phyloP scores from a whole-genome alignment of 1,284 basidiomycete genomes.

The Moniliophthora roreri region DNA sequence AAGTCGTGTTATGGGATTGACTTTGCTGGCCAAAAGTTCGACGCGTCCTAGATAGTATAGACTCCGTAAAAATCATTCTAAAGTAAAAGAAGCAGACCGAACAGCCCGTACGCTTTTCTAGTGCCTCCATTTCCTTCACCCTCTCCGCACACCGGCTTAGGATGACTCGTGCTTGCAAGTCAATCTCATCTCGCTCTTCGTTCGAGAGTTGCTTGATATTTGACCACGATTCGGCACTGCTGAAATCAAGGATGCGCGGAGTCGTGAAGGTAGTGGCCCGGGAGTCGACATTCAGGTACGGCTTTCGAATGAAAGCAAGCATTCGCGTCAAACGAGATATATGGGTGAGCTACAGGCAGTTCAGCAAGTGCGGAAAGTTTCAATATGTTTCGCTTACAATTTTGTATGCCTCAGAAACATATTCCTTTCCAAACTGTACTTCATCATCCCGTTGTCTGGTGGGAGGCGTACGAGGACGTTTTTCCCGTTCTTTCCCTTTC shows the following conservation, averaged over 20 bases:
- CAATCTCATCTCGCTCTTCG: slow-evolving; percentile 88
- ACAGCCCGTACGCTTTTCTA: slow-evolving; percentile 87
- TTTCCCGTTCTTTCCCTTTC: slow-evolving; percentile 40
- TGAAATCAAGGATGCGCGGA: slow-evolving; percentile 56
- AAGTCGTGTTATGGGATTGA: slow-evolving; percentile 62
- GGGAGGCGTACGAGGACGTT: slow-evolving; percentile 35
- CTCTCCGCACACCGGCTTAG: slow-evolving; percentile 81
- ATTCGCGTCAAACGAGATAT: slow-evolving; percentile 70
- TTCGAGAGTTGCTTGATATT: slow-evolving; percentile 76
- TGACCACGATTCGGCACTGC: slow-evolving; percentile 56
- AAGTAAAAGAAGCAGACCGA: too few relatives aligned
- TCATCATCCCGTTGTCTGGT: slow-evolving; percentile 29
- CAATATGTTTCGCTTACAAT: slow-evolving; percentile 51
- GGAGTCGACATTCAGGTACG: slow-evolving; percentile 78
- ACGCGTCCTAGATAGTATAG: slow-evolving; percentile 51
- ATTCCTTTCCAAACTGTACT: slow-evolving; percentile 57
- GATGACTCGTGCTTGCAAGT: slow-evolving; percentile 83
- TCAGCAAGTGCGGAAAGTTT: slow-evolving; percentile 4
- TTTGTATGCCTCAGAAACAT: slow-evolving; percentile 69
- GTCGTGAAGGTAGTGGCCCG: slow-evolving; percentile 49
- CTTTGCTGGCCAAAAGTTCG: slow-evolving; percentile 59
- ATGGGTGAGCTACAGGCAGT: slow-evolving; percentile 58
- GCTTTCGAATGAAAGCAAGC: slow-evolving; percentile 67
- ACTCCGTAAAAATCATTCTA: too few relatives aligned
- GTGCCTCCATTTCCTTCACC: slow-evolving; percentile 80